Percentiles rank a stretch among this genome's conserved stretches.
Evolutionary conservation across 441 rosid genomes (phyloP).

Genomic region (Eruca vesicaria): DNA sequence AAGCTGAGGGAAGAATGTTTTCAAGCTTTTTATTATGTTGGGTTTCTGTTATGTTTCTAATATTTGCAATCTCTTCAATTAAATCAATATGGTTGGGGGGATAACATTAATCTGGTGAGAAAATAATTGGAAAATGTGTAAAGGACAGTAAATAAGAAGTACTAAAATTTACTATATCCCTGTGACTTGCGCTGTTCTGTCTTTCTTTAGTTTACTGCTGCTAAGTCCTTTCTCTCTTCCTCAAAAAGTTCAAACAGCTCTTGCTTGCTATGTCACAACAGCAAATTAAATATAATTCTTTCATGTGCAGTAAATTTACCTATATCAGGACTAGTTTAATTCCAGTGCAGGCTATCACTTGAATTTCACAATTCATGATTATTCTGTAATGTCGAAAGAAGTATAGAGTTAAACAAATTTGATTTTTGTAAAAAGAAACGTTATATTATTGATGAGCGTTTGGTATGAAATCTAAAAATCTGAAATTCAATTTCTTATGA

Average conservation of each 20-base stretch:
- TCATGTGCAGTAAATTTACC: neutral
- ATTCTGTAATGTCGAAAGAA: neutral
- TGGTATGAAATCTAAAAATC: neutral
- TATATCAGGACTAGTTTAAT: neutral
- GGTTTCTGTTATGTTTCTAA: neutral
- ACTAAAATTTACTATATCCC: neutral
- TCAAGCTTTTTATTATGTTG: neutral
- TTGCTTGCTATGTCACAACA: conserved; percentile 22
- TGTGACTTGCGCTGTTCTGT: conserved; percentile 32
- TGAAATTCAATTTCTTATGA: neutral
- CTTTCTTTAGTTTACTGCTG: conserved; percentile 31
- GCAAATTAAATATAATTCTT: neutral
- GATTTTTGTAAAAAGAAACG: no score
- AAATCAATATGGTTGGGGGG: conserved; percentile 27
- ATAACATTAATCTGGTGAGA: conserved; percentile 1
- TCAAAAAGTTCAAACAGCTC: conserved; percentile 34
- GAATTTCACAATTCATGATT: neutral
- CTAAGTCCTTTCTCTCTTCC: conserved; percentile 27
- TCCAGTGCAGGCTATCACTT: neutral
- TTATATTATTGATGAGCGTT: neutral
- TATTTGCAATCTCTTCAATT: conserved; percentile 6
- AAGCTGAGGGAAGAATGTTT: conserved; percentile 10
- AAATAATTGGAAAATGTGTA: conserved; percentile 33
- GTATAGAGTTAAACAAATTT: neutral
- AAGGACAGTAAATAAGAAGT: conserved; percentile 24